phyloP scores from a whole-genome alignment of 139 green algal genomes.

The Tetradesmus lagerheimii region DNA sequence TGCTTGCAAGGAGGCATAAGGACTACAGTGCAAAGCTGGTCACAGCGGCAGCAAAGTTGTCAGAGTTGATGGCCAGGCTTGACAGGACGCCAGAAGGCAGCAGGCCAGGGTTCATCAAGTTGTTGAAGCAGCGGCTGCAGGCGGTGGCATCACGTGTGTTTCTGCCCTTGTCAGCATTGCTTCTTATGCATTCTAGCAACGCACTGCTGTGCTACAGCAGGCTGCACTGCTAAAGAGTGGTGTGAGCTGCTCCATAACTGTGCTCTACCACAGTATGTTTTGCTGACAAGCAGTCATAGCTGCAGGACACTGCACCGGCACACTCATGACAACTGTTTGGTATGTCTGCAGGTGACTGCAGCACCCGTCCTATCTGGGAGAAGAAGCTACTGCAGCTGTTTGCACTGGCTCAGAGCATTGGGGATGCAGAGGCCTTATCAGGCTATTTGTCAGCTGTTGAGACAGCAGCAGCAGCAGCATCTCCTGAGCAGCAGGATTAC shows the following conservation, averaged over 20 bases:
- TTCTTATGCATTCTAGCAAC: not conserved
- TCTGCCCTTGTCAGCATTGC: not conserved
- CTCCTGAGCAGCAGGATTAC: not conserved
- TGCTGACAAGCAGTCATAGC: too few relatives aligned
- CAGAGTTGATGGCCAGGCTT: not conserved
- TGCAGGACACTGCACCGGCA: too few relatives aligned
- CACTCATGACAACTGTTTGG: not conserved
- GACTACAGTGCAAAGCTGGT: not conserved
- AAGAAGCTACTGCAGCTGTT: not conserved
- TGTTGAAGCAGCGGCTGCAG: not conserved
- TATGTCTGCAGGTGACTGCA: not conserved
- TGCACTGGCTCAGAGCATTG: not conserved
- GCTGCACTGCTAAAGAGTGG: not conserved
- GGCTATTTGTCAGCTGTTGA: not conserved
- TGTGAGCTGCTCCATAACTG: too few relatives aligned
- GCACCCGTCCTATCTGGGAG: not conserved
- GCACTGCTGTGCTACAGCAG: not conserved
- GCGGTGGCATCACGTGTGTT: not conserved
- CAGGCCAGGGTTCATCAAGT: not conserved
- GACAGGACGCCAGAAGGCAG: not conserved
- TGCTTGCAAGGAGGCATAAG: not conserved
- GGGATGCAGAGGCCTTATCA: not conserved
- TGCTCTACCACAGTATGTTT: too few relatives aligned
- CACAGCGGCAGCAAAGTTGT: not conserved
- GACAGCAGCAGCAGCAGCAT: not conserved